Conservation (phyloP, 139 green algal species). For the Pleodorina starrii region DNA sequence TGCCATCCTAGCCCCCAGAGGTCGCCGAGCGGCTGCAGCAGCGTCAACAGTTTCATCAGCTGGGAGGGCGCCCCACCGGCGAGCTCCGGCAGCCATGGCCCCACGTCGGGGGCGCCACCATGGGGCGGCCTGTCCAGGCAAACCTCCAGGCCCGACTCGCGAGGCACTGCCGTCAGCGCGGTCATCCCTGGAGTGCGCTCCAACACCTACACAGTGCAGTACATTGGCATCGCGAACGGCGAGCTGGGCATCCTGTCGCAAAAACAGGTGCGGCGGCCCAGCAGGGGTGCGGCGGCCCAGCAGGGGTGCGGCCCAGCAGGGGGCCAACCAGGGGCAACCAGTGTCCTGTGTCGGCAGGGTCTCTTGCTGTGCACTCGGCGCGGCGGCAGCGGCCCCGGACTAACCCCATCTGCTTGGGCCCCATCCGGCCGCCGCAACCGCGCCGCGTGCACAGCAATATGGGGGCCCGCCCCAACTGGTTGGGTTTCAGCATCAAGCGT, state of each 20-base stretch:
- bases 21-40: neutral
- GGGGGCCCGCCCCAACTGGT: no score
- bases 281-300: no score
- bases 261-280: slow-evolving; percentile 24
- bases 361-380: no score
- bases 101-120: neutral
- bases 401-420: no score
- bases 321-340: no score
- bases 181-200: neutral
- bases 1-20: neutral
- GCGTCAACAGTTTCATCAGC: neutral
- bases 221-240: slow-evolving; percentile 23
- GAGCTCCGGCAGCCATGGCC: neutral
- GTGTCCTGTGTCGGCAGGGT: no score
- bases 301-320: no score
- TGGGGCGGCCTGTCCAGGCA: neutral
- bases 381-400: no score
- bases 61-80: neutral
- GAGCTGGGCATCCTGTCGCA: slow-evolving; percentile 42
- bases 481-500: no score
- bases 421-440: no score
- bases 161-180: neutral
- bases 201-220: slow-evolving; percentile 33
- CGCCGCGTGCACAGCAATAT: no score
- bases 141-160: neutral